These are phyloP conservation scores for Edaphochlamys debaryana DNA, from an alignment of 139 green algal species.

Conservation along the genomic window DNA sequence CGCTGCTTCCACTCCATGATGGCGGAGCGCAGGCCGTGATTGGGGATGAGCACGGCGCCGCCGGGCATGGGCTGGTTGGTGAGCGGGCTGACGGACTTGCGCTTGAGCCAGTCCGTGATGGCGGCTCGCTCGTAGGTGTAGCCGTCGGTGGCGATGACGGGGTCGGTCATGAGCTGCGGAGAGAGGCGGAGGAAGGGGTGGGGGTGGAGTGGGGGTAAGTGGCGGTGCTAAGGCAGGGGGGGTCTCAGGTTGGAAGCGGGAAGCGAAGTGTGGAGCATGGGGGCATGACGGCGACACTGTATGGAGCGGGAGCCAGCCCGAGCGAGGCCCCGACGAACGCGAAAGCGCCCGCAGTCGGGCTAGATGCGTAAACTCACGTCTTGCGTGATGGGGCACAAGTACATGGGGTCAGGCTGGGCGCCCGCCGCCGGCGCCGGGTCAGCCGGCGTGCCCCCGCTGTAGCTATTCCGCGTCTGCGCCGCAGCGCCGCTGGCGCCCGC, in stretches of 20 bases:
- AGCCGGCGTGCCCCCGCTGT: neutral
- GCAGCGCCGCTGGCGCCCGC: neutral
- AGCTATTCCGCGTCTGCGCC: neutral
- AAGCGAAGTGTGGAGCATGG: too few species aligned
- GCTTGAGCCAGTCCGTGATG: slow-evolving; percentile 34
- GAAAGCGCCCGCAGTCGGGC: too few species aligned
- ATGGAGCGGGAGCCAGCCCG: too few species aligned
- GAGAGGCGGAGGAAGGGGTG: too few species aligned
- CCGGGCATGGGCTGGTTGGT: slow-evolving; percentile 40
- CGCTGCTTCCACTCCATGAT: slow-evolving; percentile 47
- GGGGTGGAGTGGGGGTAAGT: too few species aligned
- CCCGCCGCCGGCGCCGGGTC: neutral
- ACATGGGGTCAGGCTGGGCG: slow-evolving; percentile 27
- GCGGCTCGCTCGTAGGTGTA: slow-evolving; percentile 41
- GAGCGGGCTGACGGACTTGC: slow-evolving; percentile 32
- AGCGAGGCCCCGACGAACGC: too few species aligned
- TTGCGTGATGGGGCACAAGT: slow-evolving; percentile 63
- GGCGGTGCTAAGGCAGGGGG: too few species aligned
- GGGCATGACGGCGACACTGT: too few species aligned
- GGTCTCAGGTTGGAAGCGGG: too few species aligned
- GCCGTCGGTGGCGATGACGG: slow-evolving; percentile 43
- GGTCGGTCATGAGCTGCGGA: slow-evolving; percentile 44
- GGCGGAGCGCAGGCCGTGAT: slow-evolving; percentile 37
- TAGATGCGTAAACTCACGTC: neutral
- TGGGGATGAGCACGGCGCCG: slow-evolving; percentile 29